Base-by-base conservation (phyloP, 2,329 filamentous ascomycete species). In the Magnaporthiopsis rhizophila region DNA sequence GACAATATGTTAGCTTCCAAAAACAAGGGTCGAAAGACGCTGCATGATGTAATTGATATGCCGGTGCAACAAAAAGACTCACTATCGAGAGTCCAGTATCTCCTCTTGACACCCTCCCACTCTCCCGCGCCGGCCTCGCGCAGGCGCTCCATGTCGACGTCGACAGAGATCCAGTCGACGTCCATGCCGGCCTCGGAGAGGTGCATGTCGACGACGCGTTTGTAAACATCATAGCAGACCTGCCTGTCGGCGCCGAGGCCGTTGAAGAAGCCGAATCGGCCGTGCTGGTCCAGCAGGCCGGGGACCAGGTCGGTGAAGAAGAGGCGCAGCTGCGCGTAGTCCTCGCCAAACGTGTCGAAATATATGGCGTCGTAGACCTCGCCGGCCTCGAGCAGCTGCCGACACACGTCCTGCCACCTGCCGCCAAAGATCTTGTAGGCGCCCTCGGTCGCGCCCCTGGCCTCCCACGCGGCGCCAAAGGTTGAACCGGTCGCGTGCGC, bases 281-380 rank as follows among this genome's bases (percentile, higher is more conserved):
- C 90, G 4, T 83, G 77, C 28, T 83, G 80, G 69, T 90, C 88
- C 59, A 99, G 79, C 64, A 98, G 76, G 0, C 86, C 89, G 38
- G 95, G 91, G 13, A 98, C 88, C 69, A 89, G 87, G 74, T 98
- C 95, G 2, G 85, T 89, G 74, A 98, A 97, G 79, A 98, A 97
- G 66, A 87, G 82, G 60, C 89, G 89, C 34, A 98, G 85, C 74
- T 94, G 90, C 2, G 82, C 81, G 76, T 98, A 99, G 68, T 95
- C 91, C 77, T 99, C 95, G 8, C 92, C 95, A 75, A 98, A 98
- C 0, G 95, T 99, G 73, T 99, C 95, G 72, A 97, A 98, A 79
- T 98, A 99, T 69, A 99, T 91, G 34, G 89, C 91, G 72, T 96
- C 91, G 72, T 94, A 93, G 15, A 86, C 78, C 70, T 89, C 83